Evolutionary conservation across 768 basidiomycete genomes (phyloP).

Genomic region (Suillus ampliporus): DNA sequence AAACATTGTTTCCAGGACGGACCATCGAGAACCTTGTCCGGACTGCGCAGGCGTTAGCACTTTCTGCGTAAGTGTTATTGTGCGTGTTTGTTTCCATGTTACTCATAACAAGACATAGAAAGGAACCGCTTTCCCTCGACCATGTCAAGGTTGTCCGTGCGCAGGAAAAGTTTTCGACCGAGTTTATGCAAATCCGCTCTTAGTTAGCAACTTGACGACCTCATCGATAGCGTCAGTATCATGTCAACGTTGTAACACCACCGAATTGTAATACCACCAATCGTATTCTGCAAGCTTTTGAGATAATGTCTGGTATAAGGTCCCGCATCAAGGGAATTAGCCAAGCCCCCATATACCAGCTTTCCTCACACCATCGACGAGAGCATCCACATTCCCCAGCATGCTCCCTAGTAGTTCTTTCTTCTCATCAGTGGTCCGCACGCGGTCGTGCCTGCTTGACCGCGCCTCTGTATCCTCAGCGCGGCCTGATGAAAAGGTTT

Average conservation of each 20-base stretch:
- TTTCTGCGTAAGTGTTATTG: conserved; percentile 23
- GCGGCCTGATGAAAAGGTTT: conserved; percentile 1
- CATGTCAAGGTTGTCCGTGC: conserved; percentile 28
- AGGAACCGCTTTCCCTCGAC: conserved; percentile 20
- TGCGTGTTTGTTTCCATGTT: background rate
- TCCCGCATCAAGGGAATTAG: conserved; percentile 23
- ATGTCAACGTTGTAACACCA: conserved; percentile 8
- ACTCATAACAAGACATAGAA: conserved; percentile 8
- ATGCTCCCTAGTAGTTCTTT: conserved; percentile 79
- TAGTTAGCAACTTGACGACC: background rate
- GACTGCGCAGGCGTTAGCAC: conserved; percentile 36
- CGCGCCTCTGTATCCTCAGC: conserved; percentile 17
- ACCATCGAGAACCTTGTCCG: conserved; percentile 40
- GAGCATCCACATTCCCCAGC: conserved; percentile 89
- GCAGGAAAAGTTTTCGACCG: conserved; percentile 32
- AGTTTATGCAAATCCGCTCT: conserved; percentile 18
- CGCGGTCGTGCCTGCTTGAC: conserved; percentile 22
- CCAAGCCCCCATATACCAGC: conserved; percentile 87
- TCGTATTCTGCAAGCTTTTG: background rate
- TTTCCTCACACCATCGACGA: conserved; percentile 86
- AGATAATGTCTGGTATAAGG: background rate
- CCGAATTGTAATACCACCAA: conserved; percentile 8
- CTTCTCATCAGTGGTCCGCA: conserved; percentile 80
- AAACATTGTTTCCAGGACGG: conserved; percentile 19
- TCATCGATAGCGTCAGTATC: background rate